Base-by-base conservation (phyloP, 2,329 filamentous ascomycete genomes). In the Elsinoe ampelina region DNA sequence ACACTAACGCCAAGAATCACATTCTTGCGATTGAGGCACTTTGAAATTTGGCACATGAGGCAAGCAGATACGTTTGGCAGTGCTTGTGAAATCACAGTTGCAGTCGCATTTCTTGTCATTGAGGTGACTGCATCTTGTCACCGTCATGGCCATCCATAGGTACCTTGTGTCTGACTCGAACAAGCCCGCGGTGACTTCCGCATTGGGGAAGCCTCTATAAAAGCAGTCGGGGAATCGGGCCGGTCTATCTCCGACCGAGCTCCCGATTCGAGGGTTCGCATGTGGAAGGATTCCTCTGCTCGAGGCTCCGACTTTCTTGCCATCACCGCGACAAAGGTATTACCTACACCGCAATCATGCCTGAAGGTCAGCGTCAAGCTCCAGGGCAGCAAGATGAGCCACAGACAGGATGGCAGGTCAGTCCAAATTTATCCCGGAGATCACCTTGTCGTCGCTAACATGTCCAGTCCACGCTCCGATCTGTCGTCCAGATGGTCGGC, bases 401-500 rank as follows among this genome's bases (percentile, higher is more conserved):
- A 19, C 55, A 57, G 30, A 30, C 41, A 41, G 43, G 34, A 57
- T 57, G 55, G 55, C 43, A 57, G 55, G 55, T 57, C 5, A 30
- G 38, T 17, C 13, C 3, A 17, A 13, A 26, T 15, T 2, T 11
- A 2, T 12, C 10, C 15, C 11, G 15, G 12, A 15, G 3, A 38
- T 34, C 6, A n/a, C 30, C 47, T 22, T 26, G n/a, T 5, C 22
- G n/a, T 26, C 26, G 52, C 52, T 45, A 19, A 39, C 20, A 11
- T 2, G 11, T 36, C 20, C 17, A 57, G 41, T 52, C 42, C 12
- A 58, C 38, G 34, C 35, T 62, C 6, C 67, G 67, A 65, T 63
- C 62, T 19, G 62, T 70, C 42, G 67, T 79, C 58, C 81, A 84
- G 68, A 79, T 77, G 60, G 66, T 84, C 45, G 78, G 73, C 64